phyloP scores from a whole-genome alignment of 345 rosid genomes.

The Aquilaria malaccensis region DNA sequence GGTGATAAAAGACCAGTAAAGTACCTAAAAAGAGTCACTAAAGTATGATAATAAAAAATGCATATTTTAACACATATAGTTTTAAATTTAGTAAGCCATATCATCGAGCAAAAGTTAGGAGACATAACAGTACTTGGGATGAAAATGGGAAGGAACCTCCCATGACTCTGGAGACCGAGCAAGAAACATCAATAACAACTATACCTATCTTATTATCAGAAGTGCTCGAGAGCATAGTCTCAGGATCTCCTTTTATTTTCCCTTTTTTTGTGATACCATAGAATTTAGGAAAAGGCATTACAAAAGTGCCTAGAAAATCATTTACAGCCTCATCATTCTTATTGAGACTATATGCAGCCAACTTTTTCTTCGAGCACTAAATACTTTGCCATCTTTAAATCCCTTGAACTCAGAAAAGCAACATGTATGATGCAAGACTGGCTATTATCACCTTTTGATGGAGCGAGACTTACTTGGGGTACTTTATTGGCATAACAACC shows the following conservation, averaged over 20 bases:
- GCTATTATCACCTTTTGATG: neutral
- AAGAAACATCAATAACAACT: neutral
- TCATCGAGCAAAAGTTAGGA: neutral
- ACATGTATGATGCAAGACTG: neutral
- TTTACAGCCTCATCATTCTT: too few species aligned
- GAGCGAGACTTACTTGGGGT: constrained; percentile 67
- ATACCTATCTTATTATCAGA: too few species aligned
- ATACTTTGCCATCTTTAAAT: too few species aligned
- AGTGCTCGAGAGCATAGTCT: too few species aligned
- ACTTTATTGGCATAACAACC: constrained; percentile 98
- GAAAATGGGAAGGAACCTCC: neutral
- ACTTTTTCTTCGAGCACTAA: too few species aligned
- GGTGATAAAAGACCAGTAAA: constrained; percentile 94
- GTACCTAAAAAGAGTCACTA: constrained; percentile 44
- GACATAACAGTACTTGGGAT: neutral
- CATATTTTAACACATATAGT: neutral
- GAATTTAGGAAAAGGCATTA: too few species aligned
- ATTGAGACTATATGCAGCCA: too few species aligned
- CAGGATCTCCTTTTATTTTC: too few species aligned
- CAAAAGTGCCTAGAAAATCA: too few species aligned
- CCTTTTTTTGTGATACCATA: too few species aligned
- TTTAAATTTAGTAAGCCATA: neutral
- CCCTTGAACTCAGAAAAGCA: neutral
- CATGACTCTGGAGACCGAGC: neutral
- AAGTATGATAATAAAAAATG: constrained; percentile 1